A percentile compares a stretch with the other conserved stretches of the same genome.
Conservation (phyloP, 2,329 filamentous ascomycete genomes). For the Ophiostoma novo-ulmi region DNA sequence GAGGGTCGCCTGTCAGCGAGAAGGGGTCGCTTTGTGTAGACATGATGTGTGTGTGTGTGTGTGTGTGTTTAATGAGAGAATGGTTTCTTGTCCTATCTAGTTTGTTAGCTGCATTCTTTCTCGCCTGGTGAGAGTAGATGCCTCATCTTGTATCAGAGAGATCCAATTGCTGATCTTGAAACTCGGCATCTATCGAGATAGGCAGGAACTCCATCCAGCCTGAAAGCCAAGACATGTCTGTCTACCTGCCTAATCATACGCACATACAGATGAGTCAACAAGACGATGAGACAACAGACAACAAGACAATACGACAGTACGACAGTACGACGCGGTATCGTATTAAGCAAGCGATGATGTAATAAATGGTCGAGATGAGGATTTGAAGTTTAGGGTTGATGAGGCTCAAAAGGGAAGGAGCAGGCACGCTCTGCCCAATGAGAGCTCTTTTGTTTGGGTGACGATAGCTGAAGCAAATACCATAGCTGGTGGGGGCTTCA, state of each 20-base stretch:
- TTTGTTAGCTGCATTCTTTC: too few species aligned
- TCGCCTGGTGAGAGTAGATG: too few species aligned
- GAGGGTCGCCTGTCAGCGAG: conserved; percentile 38
- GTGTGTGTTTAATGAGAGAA: not conserved
- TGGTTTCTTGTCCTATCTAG: too few species aligned
- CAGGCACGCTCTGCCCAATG: not conserved
- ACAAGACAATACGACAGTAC: not conserved
- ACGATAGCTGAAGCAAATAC: not conserved
- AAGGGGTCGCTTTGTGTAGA: conserved; percentile 13
- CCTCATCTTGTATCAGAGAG: too few species aligned
- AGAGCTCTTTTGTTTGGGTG: not conserved
- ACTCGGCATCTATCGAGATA: not conserved
- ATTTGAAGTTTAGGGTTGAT: not conserved
- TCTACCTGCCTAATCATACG: not conserved
- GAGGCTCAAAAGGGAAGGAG: conserved; percentile 9
- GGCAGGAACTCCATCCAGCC: not conserved
- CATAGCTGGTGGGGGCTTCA: not conserved
- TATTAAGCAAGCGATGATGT: not conserved
- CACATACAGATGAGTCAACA: not conserved
- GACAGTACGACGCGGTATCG: not conserved
- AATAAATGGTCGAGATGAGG: not conserved
- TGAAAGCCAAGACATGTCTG: not conserved
- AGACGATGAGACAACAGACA: not conserved
- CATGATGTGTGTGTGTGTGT: not conserved
- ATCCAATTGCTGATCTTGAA: not conserved